These are phyloP conservation scores for Spathaspora arborariae DNA, from an alignment of 805 yeast species.

Conservation along the genomic window DNA sequence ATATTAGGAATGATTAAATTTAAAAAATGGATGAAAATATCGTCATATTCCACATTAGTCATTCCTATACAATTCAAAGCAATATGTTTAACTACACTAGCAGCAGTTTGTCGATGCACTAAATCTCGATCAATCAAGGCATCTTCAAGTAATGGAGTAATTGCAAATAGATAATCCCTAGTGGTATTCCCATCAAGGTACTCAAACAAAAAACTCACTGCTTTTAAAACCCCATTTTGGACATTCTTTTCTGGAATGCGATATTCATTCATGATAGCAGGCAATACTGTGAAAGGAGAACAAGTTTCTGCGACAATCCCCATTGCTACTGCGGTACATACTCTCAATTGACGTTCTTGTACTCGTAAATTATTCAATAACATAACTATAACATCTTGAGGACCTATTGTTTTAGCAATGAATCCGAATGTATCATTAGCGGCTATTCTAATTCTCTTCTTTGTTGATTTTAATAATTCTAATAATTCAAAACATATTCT, in stretches of 20 bases:
- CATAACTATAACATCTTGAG: constrained; percentile 87
- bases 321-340: constrained; percentile 96
- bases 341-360: constrained; percentile 94
- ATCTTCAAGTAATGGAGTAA: constrained; percentile 77
- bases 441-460: constrained; percentile 70
- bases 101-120: constrained; percentile 94
- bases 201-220: constrained; percentile 87
- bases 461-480: constrained; percentile 81
- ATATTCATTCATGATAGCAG: constrained; percentile 94
- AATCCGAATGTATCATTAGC: constrained; percentile 91
- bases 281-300: constrained; percentile 87
- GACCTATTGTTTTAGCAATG: constrained; percentile 91
- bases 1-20: constrained; percentile 85
- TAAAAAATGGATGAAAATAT: constrained; percentile 74
- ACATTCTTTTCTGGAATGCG: constrained; percentile 88
- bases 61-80: constrained; percentile 74
- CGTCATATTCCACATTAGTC: constrained; percentile 56
- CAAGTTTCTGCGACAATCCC: constrained; percentile 95
- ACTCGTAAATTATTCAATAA: constrained; percentile 79
- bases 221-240: constrained; percentile 91
- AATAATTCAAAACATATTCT: constrained; percentile 86
- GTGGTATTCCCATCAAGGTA: constrained; percentile 76
- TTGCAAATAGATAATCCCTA: constrained; percentile 75
- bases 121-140: constrained; percentile 87
- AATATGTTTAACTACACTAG: constrained; percentile 78